A percentile compares a stretch with the other conserved stretches of the same genome.
These are phyloP conservation scores for Xylaria grammica DNA, from an alignment of 495 filamentous ascomycete genomes.

Conservation along the genomic window DNA sequence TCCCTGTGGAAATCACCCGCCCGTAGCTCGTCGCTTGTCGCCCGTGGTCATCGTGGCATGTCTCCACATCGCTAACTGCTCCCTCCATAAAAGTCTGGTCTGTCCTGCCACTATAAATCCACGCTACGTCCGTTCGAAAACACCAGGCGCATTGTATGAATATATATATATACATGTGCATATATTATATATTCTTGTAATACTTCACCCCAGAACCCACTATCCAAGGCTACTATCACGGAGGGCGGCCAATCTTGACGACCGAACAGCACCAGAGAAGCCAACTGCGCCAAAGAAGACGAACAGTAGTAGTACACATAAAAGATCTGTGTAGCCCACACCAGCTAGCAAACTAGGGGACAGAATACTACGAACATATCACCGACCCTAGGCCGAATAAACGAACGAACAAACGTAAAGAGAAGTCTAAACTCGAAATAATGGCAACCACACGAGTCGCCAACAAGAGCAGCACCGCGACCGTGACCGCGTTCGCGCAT, in stretches of 20 bases:
- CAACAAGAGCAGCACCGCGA: slow-evolving; percentile 26
- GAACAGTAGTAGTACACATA: too few species aligned
- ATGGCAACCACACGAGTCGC: slow-evolving; percentile 40
- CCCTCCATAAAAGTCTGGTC: too few species aligned
- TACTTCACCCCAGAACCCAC: background rate
- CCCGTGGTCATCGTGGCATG: too few species aligned
- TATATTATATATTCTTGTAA: background rate
- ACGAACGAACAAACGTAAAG: background rate
- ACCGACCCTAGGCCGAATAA: background rate
- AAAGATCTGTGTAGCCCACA: too few species aligned
- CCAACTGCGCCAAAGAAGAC: background rate
- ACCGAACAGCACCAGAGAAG: background rate
- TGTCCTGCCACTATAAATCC: background rate
- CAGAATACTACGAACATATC: background rate
- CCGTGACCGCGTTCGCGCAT: slow-evolving; percentile 61
- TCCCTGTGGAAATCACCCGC: too few species aligned
- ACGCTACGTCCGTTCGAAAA: background rate
- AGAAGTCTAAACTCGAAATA: background rate
- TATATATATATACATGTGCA: too few species aligned
- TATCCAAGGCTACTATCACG: background rate
- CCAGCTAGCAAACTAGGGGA: background rate
- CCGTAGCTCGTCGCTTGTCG: too few species aligned
- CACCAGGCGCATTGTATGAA: background rate
- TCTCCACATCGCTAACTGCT: background rate
- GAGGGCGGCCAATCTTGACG: background rate